Evolutionary conservation across 768 basidiomycete species (phyloP).

Genomic region (Tremella mesenterica): DNA sequence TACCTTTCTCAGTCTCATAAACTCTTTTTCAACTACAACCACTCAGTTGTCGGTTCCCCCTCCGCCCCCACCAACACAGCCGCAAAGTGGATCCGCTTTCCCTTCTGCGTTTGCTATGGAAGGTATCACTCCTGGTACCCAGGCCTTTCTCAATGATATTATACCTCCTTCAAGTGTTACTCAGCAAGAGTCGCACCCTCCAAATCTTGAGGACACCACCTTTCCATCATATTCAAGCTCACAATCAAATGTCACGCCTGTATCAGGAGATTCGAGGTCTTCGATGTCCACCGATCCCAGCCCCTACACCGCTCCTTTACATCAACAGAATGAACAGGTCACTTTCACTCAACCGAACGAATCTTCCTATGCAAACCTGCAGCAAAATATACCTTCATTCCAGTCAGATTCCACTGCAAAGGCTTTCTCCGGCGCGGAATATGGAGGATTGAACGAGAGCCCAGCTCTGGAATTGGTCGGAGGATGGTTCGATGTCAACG

Average conservation of each 20-base stretch:
- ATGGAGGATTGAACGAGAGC: background rate
- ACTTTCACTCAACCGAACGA: too few species aligned
- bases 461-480: slow-evolving; percentile 22
- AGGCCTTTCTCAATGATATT: background rate
- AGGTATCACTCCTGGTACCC: background rate
- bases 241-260: too few species aligned
- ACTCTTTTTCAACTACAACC: slow-evolving; percentile 11
- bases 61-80: background rate
- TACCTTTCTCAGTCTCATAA: slow-evolving; percentile 24
- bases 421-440: background rate
- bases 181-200: background rate
- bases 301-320: background rate
- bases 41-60: slow-evolving; percentile 7
- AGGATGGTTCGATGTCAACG: slow-evolving; percentile 38
- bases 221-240: too few species aligned
- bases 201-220: too few species aligned
- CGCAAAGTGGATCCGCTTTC: background rate
- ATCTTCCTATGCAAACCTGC: background rate
- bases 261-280: too few species aligned
- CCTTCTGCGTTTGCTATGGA: background rate
- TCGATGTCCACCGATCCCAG: background rate
- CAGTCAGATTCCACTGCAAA: background rate
- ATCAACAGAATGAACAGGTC: background rate
- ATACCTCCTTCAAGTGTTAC: background rate
- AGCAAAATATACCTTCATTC: slow-evolving; percentile 3